Evolutionary conservation across 495 filamentous ascomycete genomes (phyloP), one percentile per base, ranked within the genome.

Genomic region (Xeromyces bisporus): DNA sequence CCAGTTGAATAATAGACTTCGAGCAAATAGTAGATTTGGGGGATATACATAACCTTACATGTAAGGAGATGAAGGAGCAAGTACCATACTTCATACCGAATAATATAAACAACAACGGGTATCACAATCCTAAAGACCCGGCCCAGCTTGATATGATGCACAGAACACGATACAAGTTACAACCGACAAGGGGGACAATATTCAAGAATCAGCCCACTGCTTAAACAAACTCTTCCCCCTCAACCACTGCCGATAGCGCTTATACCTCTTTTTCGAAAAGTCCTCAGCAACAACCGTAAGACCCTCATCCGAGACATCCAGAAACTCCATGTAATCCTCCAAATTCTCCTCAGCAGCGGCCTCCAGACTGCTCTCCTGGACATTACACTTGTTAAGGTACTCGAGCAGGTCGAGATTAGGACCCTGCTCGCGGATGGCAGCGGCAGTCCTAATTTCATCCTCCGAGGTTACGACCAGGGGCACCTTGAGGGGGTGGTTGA

Each of bases 211-310:
- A 37, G 79, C 65, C 36, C 77, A 70, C 66, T 92, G 85, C 57
- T 93, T 93, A 45, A 93, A 93, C 37, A 93, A 60, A 44, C 79
- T 85, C 62, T 93, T 93, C 10, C 85, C 85, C 38, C 75, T 66
- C 43, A 94, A 56, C 87, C 87, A 96, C 54, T 93, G 86, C 44
- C 75, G 60, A 53, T 97, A 97, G 0, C 85, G 82, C 54, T 85
- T 93, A 50, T 97, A 97, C 39, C 91, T 60, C 65, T 93, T 93
- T 65, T 89, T 94, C 20, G 62, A 58, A 28, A 68, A 61, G 51
- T 96, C 89, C 44, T 86, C 83, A 24, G 80, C 71, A 9, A 67
- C 73, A 10, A 96, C 87, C n/a, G 80, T 83, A 18, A 97, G 57
- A 6, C 81, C 80, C 39, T 93, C 80, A 15, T 89, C 81, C 10